Evolutionary conservation across 768 basidiomycete species (phyloP), one percentile per base, ranked within the genome.

Genomic region (Hydnomerulius pinastri): DNA sequence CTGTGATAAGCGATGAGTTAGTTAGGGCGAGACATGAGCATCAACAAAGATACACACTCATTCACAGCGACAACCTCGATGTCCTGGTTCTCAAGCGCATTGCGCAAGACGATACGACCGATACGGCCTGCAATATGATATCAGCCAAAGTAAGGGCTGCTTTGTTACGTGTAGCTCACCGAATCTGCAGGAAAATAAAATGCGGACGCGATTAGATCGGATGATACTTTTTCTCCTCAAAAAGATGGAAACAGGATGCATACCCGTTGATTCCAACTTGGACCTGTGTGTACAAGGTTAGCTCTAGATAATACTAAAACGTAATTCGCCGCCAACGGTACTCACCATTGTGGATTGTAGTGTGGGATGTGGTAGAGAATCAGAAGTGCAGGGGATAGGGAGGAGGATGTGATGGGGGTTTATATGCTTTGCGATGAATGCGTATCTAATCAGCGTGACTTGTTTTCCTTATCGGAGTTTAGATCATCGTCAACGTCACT

Each of bases 251-350:
- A 40, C 47, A 55, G 17, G 48, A 46, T 30, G 59, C 82, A 60
- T 76, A 95, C 92, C 93, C 93, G 76, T 97, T 97, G 79, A 97
- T 97, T 63, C 94, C 94, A 71, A 94, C 92, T 75, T 91, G 89
- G 76, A 92, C 86, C 70, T 76, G 64, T 11, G n/a, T 17, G 37
- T 5, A 28, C 33, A 4, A 21, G 1, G 15, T 30, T 24, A 2
- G 10, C 67, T 1, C 67, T 39, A 23, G 33, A 54, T 20, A n/a
- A 5, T 1, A 29, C n/a, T n/a, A 32, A 3, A 1, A 15, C 6
- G 1, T 23, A 1, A 5, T 13, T n/a, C 28, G 25, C 6, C 13
- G 42, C 13, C 2, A 40, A 30, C 9, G 18, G 40, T 8, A 15
- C 67, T 51, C 30, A 68, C 67, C 67, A 68, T 68, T 54, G 45